Evolutionary conservation across 345 rosid species (phyloP).

Genomic region (Dipteronia dyeriana): DNA sequence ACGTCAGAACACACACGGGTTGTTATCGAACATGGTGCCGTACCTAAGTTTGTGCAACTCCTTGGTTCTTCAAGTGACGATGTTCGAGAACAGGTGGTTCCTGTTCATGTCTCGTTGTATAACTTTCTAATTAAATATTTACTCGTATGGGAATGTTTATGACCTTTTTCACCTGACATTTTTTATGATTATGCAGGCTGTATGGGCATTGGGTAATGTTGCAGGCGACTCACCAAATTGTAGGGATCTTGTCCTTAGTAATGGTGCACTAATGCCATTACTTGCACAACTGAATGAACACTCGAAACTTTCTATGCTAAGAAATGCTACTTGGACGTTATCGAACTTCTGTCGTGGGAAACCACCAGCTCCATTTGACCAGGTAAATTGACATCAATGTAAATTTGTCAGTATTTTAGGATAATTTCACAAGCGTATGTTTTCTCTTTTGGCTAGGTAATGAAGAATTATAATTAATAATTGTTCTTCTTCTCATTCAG

Average conservation of each 20-base stretch:
- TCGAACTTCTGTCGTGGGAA: conserved; percentile 63
- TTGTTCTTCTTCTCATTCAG: conserved; percentile 24
- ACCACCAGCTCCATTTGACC: conserved; percentile 61
- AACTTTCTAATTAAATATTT: background rate
- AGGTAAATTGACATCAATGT: conserved; percentile 25
- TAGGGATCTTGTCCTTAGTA: conserved; percentile 56
- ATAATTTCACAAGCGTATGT: background rate
- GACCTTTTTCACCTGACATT: conserved; percentile 3
- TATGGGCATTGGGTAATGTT: conserved; percentile 74
- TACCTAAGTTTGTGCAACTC: conserved; percentile 40
- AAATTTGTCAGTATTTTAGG: background rate
- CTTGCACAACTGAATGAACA: conserved; percentile 51
- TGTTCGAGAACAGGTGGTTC: conserved; percentile 37
- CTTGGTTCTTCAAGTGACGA: conserved; percentile 36
- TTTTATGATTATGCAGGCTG: conserved; percentile 35
- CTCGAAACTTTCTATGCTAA: conserved; percentile 56
- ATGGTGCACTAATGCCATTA: conserved; percentile 54
- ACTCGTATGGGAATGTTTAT: background rate
- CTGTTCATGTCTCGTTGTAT: background rate
- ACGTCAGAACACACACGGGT: conserved; percentile 37
- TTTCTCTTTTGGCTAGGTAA: background rate
- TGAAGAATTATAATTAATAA: background rate
- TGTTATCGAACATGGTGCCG: conserved; percentile 37
- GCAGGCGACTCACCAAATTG: conserved; percentile 60
- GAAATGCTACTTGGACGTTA: conserved; percentile 65